Evolutionary conservation across 768 basidiomycete genomes (phyloP), one percentile per base, ranked within the genome.

Genomic region (Termitomyces sp.): DNA sequence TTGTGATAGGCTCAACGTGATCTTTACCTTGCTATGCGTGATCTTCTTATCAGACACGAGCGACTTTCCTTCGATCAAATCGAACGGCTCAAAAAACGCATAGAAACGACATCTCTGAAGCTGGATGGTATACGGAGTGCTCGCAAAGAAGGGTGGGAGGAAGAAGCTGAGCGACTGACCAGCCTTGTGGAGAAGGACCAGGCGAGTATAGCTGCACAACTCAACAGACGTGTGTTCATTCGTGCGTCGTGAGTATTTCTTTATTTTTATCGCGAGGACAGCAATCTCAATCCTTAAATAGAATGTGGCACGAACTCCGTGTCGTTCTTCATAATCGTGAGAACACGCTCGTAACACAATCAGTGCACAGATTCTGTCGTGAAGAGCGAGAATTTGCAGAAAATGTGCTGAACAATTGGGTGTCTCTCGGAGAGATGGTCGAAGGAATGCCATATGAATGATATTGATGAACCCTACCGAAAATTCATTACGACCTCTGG

Each of bases 251-350:
- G 67, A 67, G 85, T 70, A 5, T 20, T 20, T n/a, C n/a, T n/a
- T 47, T 10, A 10, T 6, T 14, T 9, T 20, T 20, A n/a, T n/a
- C 55, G n/a, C 18, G 8, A 38, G 23, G 33, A 41, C 28, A 13
- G 1, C 20, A n/a, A 62, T 56, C 38, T 48, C 40, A 46, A 52
- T 50, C 9, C 50, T 55, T 49, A 41, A 56, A 33, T 64, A 94
- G 95, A 64, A 84, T 97, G 82, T 98, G 95, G 94, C 91, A 96
- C 66, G 95, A 98, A 71, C 79, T 96, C n/a, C 86, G 92, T 26
- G 91, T 94, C 18, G 88, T 98, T 40, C 75, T 96, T 48, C 94
- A 97, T 71, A 94, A 95, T 63, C 80, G 89, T 56, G 95, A 97
- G 74, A 92, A 93, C 64, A 81, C 89, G 0, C 79, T 95, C 38